Conservation (phyloP, 2,329 filamentous ascomycete genomes). For the Claviceps cyperi region DNA sequence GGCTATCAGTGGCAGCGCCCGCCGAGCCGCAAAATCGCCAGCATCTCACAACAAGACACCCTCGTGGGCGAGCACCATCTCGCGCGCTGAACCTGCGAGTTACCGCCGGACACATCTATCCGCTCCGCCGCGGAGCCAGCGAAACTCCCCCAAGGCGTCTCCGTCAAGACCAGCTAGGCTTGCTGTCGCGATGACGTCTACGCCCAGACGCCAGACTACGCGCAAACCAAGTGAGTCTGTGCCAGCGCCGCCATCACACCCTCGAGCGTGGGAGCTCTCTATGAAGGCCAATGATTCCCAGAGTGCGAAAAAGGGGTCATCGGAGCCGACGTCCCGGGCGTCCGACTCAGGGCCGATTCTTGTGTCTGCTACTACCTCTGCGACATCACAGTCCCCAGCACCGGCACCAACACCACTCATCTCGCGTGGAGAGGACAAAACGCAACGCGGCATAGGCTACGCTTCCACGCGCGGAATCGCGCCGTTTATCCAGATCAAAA, state of each 20-base stretch:
- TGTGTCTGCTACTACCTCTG: neutral
- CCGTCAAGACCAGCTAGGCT: neutral
- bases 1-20: neutral
- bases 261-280: neutral
- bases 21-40: neutral
- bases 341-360: neutral
- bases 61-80: neutral
- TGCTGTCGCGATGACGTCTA: neutral
- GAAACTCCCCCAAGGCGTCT: neutral
- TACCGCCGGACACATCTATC: neutral
- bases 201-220: neutral
- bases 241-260: neutral
- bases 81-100: neutral
- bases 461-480: slow-evolving; percentile 10
- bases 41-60: neutral
- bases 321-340: neutral
- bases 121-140: neutral
- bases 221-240: neutral
- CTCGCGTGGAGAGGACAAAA: slow-evolving; percentile 13
- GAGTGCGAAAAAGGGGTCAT: neutral
- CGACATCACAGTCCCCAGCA: neutral
- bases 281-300: neutral
- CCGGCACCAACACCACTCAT: neutral
- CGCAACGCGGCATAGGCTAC: slow-evolving; percentile 16
- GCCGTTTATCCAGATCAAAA: neutral